These are phyloP conservation scores for Pittosporum tobira DNA, from an alignment of 129 eudicot species.

Conservation along the genomic window DNA sequence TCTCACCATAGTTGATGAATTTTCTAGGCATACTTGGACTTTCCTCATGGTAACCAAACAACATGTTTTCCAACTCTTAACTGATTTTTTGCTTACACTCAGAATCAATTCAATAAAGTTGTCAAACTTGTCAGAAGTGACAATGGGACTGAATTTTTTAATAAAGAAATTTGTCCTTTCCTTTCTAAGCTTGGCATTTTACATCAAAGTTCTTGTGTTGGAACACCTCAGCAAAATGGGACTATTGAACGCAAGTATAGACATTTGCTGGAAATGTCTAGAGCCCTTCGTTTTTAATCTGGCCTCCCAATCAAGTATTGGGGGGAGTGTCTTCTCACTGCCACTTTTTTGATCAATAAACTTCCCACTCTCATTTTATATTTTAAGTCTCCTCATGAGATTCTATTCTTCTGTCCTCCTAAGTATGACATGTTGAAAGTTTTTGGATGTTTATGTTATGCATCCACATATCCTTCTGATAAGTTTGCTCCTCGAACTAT, in stretches of 20 bases:
- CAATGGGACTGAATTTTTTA: neutral
- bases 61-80: neutral
- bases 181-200: neutral
- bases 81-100: too few species aligned
- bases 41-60: neutral
- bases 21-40: neutral
- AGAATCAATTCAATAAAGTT: neutral
- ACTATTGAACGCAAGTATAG: neutral
- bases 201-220: neutral
- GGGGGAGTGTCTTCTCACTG: neutral
- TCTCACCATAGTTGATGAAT: too few species aligned
- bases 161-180: neutral
- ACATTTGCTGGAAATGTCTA: neutral
- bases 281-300: neutral
- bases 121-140: neutral
- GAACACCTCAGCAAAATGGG: neutral
- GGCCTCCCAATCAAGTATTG: neutral
- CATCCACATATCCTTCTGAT: neutral
- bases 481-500: neutral
- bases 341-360: neutral
- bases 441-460: neutral
- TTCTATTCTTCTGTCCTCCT: neutral
- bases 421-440: neutral
- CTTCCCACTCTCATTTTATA: neutral
- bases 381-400: neutral